Percentiles rank a stretch among this genome's conserved stretches.
Conservation (phyloP, 1,139 yeast species). For the Hemisphaericaspora lyxosophila region DNA sequence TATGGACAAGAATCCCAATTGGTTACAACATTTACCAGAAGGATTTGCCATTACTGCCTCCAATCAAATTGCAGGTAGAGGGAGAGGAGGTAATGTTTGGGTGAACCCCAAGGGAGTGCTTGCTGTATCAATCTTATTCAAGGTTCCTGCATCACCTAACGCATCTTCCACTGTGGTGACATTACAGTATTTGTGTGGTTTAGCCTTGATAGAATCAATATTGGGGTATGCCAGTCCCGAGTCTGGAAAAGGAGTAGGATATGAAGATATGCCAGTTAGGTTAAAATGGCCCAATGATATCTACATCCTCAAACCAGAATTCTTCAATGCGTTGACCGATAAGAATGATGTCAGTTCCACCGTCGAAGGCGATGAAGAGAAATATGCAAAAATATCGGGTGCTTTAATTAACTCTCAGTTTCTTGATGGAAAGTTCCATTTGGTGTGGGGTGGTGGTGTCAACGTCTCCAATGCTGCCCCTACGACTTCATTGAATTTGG, state of each 20-base stretch:
- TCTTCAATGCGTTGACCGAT: constrained; percentile 28
- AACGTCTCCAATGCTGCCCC: constrained; percentile 88
- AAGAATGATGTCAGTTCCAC: constrained; percentile 32
- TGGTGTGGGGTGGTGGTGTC: constrained; percentile 83
- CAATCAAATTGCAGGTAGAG: constrained; percentile 86
- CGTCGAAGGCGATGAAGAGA: constrained; percentile 43
- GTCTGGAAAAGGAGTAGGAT: constrained; percentile 50
- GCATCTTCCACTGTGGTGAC: constrained; percentile 57
- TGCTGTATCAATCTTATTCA: constrained; percentile 73
- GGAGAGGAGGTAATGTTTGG: constrained; percentile 96
- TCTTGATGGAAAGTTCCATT: constrained; percentile 55
- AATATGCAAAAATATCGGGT: constrained; percentile 80
- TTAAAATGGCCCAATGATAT: constrained; percentile 98
- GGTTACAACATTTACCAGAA: constrained; percentile 61
- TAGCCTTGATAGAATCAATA: constrained; percentile 82
- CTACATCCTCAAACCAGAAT: constrained; percentile 70
- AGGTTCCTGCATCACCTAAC: constrained; percentile 51
- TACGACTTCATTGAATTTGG: constrained; percentile 78
- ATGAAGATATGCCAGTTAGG: constrained; percentile 71
- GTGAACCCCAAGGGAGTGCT: constrained; percentile 90
- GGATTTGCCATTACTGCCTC: constrained; percentile 77
- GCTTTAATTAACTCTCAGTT: constrained; percentile 78
- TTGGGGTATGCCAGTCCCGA: constrained; percentile 52
- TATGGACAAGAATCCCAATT: constrained; percentile 66
- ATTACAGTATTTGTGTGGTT: constrained; percentile 79